A percentile compares a stretch with the other conserved stretches of the same genome.
These are phyloP conservation scores for Conringia planisiliqua DNA, from an alignment of 345 rosid genomes.

Conservation along the genomic window DNA sequence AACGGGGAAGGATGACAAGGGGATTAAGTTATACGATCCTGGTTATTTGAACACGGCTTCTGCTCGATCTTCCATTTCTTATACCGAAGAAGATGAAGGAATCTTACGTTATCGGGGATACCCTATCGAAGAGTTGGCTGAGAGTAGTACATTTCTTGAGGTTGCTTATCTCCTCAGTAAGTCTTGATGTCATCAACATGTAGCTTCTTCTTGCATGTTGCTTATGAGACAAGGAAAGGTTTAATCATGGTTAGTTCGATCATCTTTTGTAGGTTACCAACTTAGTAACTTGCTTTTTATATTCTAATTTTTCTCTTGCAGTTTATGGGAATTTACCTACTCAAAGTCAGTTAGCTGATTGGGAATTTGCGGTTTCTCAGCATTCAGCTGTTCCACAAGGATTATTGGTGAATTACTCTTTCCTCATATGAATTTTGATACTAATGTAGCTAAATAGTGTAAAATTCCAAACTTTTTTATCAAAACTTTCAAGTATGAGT, in stretches of 20 bases:
- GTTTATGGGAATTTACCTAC: conserved; percentile 87
- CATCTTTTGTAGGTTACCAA: too few relatives aligned
- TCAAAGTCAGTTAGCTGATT: conserved; percentile 67
- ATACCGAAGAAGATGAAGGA: conserved; percentile 81
- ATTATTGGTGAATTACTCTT: conserved; percentile 49
- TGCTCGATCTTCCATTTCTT: conserved; percentile 70
- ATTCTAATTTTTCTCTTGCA: conserved; percentile 28
- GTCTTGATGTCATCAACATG: neutral
- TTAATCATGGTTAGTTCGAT: neutral
- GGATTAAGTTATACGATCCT: conserved; percentile 78
- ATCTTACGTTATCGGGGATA: conserved; percentile 19
- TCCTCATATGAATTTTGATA: neutral
- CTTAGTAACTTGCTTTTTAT: neutral
- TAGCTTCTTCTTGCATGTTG: neutral
- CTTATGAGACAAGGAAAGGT: neutral
- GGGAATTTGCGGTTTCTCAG: conserved; percentile 78
- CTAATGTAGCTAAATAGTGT: too few relatives aligned
- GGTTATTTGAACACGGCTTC: conserved; percentile 93
- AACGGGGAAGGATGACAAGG: conserved; percentile 71
- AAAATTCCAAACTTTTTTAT: neutral
- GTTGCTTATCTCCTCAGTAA: conserved; percentile 26
- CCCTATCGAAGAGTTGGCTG: conserved; percentile 34
- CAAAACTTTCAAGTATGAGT: neutral
- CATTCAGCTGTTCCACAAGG: conserved; percentile 96
- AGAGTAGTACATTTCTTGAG: conserved; percentile 4